Conservation (phyloP, 2,329 filamentous ascomycete genomes). For the Monosporascus sp. region DNA sequence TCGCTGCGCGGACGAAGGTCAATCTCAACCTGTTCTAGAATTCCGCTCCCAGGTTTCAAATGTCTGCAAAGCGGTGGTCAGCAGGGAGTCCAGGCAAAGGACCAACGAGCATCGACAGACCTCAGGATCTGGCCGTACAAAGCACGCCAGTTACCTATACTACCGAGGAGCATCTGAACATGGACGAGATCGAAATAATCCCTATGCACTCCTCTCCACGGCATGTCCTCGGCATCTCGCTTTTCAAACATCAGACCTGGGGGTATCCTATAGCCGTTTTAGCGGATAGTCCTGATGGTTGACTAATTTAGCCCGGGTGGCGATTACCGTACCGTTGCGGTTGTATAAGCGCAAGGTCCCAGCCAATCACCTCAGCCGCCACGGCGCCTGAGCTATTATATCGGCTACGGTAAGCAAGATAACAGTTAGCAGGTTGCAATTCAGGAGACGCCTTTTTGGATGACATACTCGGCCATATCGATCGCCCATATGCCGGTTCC, state of each 20-base stretch:
- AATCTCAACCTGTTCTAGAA: conserved; percentile 84
- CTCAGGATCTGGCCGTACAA: conserved; percentile 67
- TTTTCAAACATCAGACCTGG: conserved; percentile 64
- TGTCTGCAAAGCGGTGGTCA: conserved; percentile 50
- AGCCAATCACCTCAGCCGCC: conserved; percentile 27
- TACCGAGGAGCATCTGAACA: conserved; percentile 72
- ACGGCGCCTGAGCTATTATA: conserved; percentile 7
- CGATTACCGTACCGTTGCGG: conserved; percentile 26
- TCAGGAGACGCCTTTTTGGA: background rate
- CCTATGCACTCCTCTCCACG: conserved; percentile 52
- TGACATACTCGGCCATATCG: conserved; percentile 69
- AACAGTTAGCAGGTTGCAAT: conserved; percentile 4
- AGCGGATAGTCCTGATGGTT: conserved; percentile 10
- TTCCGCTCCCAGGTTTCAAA: conserved; percentile 68
- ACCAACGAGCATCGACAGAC: conserved; percentile 37
- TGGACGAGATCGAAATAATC: conserved; percentile 78
- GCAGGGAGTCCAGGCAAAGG: conserved; percentile 1
- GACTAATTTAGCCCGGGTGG: background rate
- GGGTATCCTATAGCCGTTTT: conserved; percentile 54
- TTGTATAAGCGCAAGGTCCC: conserved; percentile 33
- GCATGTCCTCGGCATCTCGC: conserved; percentile 67
- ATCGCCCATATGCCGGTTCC: conserved; percentile 92
- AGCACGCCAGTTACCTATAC: conserved; percentile 69
- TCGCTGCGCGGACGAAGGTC: conserved; percentile 74
- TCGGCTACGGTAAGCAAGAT: conserved; percentile 11